Percentiles rank a stretch among this genome's conserved stretches.
Evolutionary conservation across 225 moss, liverwort and hornwort species (phyloP).

Genomic region (Sphagnum contortum): DNA sequence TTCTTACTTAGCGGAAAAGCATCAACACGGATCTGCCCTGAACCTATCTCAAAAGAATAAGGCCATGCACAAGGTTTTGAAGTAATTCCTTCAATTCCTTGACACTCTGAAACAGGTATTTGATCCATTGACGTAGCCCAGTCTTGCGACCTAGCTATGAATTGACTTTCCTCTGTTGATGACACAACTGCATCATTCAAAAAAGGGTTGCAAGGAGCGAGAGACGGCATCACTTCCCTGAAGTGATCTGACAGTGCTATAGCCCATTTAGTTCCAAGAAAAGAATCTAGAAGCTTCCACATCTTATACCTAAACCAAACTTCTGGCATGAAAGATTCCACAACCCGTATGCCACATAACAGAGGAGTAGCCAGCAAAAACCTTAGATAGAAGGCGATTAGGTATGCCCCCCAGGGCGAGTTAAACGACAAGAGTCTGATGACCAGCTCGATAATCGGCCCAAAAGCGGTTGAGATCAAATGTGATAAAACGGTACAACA

Average conservation of each 20-base stretch:
- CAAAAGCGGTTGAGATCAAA: no score
- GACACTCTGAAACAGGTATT: neutral
- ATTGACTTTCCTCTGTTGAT: neutral
- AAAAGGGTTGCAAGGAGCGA: neutral
- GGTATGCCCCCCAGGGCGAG: no score
- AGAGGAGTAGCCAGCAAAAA: no score
- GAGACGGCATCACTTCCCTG: neutral
- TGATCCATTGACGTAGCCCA: neutral
- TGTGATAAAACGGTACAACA: no score
- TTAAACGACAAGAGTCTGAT: no score
- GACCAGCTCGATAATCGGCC: no score
- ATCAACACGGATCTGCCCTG: neutral
- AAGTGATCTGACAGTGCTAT: neutral
- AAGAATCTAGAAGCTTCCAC: neutral
- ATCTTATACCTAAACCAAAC: neutral
- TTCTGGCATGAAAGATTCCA: no score
- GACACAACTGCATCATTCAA: neutral
- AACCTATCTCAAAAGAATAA: neutral
- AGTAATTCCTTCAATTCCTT: neutral
- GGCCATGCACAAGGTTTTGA: neutral
- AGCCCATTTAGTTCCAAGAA: neutral
- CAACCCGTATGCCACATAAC: no score
- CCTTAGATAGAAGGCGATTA: no score
- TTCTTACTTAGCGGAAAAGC: neutral
- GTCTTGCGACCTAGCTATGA: neutral